Evolutionary conservation across 106 monocot genomes (phyloP), one percentile per base, ranked within the genome.

Genomic region (Apostasia shenzhenica): DNA sequence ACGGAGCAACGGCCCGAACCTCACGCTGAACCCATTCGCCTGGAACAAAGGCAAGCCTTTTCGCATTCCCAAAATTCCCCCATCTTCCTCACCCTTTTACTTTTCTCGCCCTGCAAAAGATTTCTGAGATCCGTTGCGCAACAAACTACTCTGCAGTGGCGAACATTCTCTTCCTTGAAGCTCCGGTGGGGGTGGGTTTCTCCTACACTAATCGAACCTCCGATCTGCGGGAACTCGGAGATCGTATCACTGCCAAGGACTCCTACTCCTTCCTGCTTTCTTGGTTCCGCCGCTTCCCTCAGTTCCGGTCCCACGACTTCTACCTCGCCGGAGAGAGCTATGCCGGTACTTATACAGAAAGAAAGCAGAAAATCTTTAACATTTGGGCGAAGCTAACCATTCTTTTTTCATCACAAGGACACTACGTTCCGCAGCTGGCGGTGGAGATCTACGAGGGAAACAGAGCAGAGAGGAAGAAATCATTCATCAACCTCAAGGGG

Each of bases 291-390:
- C 85, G 70, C 81, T 95, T 81, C 72, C 94, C 94, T 5, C 48
- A 48, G 7, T 88, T 86, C 76, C 88, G 68, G 70, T 69, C 77
- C 57, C 83, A 74, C 48, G 88, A 91, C 11, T 91, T 95, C 74
- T 95, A 85, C 77, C 70, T 95, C 67, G 71, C 94, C 45, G 94
- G 94, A 55, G 94, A 95, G 78, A 95, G 94, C 79, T 95, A 95
- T 45, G 94, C 91, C 2, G 94, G 93, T 93, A 75, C 59, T 1
- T 45, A 51, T 62, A 26, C 37, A 65, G 11, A 46, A 38, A 47
- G 37, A 65, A 47, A 59, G 14, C 14, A 39, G 14, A 7, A 59
- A 59, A n/a, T 64, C n/a, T 38, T 51, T 38, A 11, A 10, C 14
- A n/a, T 14, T 37, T 55, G 5, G 53, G 45, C 57, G 5, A 37